Evolutionary conservation across 2,329 filamentous ascomycete genomes (phyloP).

Genomic region (Aspergillus cejpii): DNA sequence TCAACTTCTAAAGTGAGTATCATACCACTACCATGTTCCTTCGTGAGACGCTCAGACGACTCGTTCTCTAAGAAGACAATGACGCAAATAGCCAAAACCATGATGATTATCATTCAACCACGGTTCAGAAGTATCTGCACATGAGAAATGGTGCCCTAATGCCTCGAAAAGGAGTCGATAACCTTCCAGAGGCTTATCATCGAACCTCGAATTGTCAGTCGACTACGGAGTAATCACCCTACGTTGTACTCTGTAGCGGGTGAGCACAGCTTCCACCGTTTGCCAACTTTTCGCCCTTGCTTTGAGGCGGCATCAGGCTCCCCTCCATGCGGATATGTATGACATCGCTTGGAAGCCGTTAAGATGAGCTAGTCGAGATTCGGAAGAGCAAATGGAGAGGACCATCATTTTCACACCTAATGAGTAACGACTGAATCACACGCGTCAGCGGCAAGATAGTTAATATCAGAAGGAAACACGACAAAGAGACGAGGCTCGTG

Average conservation of each 20-base stretch:
- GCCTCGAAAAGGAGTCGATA: not conserved
- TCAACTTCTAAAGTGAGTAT: too few species aligned
- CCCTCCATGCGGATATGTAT: not conserved
- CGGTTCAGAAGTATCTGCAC: not conserved
- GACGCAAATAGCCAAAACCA: too few species aligned
- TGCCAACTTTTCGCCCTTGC: not conserved
- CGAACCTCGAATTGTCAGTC: not conserved
- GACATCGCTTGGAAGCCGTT: not conserved
- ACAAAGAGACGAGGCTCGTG: not conserved
- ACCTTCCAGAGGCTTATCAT: not conserved
- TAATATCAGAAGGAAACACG: too few species aligned
- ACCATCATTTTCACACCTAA: too few species aligned
- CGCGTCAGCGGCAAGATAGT: too few species aligned
- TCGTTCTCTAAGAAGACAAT: too few species aligned
- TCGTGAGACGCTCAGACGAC: too few species aligned
- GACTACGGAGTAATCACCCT: not conserved
- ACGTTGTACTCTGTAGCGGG: not conserved
- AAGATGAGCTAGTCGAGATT: too few species aligned
- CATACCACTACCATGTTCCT: too few species aligned
- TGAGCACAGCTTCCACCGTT: not conserved
- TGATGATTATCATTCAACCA: not conserved
- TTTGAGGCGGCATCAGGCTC: not conserved
- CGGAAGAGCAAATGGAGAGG: too few species aligned
- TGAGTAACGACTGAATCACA: too few species aligned
- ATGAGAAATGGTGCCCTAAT: not conserved